Base-by-base conservation (phyloP, 352 stramenopile species). In the Globisporangium paroecandrum region DNA sequence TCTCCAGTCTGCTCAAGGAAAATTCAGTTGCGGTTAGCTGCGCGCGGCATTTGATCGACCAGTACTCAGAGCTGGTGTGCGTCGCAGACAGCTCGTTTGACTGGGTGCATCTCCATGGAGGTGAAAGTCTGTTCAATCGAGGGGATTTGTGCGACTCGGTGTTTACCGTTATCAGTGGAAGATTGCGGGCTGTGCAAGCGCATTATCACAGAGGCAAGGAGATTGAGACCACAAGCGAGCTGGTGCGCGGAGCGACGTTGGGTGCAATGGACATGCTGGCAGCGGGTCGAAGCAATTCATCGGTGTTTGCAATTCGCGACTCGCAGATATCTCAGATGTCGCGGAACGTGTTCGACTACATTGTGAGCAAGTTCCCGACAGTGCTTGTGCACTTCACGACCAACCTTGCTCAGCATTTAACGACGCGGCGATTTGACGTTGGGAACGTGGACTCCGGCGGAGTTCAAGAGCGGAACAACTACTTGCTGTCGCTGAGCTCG, bases 251-350 rank as follows among this genome's bases (percentile, higher is more conserved):
- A 9, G 85, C 88, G 9, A 94, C 88, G 6, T 70, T 96, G 1
- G 86, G 88, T 43, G 88, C 83, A 10, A 76, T 96, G 71, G 88
- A 96, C 62, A 94, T 96, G 88, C 74, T 96, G 10, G 79, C 85
- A 3, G 77, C 83, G 22, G 79, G 81, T 18, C 72, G 79, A 22
- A 92, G 84, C 61, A 90, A 92, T 51, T 91, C 86, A 12, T 91
- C 86, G 0, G 88, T 96, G 32, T 94, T 94, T 75, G 86, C 88
- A 4, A 87, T 94, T 58, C 88, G 88, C 34, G 88, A 96, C 65
- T 96, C 85, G 0, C 85, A 94, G 61, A 93, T 96, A 55, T 89
- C 86, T n/a, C 80, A 93, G 58, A 96, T 96, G 88, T 88, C 88
- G 1, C 78, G 87, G 9, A 89, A 87, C 61, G 86, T 96, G 25